A percentile compares a stretch with the other conserved stretches of the same genome.
These are phyloP conservation scores for Heliamphora pulchella DNA, from an alignment of 179 eudicot species.

Conservation along the genomic window DNA sequence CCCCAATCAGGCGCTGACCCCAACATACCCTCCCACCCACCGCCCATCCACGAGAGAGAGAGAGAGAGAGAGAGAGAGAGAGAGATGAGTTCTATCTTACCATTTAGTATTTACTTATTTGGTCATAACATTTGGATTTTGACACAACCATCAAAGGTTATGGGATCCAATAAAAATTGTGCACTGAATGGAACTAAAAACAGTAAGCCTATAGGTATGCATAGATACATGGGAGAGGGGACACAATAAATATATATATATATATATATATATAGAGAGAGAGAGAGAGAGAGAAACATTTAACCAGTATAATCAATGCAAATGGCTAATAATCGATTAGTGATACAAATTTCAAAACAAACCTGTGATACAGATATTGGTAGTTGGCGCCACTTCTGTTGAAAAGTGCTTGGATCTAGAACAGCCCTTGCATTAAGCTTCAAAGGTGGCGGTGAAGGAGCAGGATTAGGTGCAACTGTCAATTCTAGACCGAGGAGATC, in stretches of 20 bases:
- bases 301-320: conserved; percentile 1
- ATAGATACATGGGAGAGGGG: background rate
- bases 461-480: conserved; percentile 29
- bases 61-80: background rate
- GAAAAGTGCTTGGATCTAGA: conserved; percentile 71
- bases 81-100: background rate
- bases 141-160: background rate
- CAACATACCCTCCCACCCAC: too few relatives aligned
- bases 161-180: background rate
- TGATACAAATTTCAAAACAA: conserved; percentile 20
- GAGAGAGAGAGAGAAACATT: background rate
- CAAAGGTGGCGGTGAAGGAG: conserved; percentile 48
- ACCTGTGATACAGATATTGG: conserved; percentile 78
- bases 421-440: conserved; percentile 72
- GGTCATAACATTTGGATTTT: background rate
- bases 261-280: too few relatives aligned
- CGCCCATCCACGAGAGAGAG: too few relatives aligned
- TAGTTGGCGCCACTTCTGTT: conserved; percentile 96
- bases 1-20: too few relatives aligned
- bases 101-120: background rate
- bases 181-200: background rate
- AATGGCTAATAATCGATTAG: background rate
- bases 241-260: too few relatives aligned
- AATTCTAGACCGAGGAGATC: conserved; percentile 83
- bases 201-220: background rate